Base-by-base conservation (phyloP, 306 rosid genomes). In the Quercus robur region DNA sequence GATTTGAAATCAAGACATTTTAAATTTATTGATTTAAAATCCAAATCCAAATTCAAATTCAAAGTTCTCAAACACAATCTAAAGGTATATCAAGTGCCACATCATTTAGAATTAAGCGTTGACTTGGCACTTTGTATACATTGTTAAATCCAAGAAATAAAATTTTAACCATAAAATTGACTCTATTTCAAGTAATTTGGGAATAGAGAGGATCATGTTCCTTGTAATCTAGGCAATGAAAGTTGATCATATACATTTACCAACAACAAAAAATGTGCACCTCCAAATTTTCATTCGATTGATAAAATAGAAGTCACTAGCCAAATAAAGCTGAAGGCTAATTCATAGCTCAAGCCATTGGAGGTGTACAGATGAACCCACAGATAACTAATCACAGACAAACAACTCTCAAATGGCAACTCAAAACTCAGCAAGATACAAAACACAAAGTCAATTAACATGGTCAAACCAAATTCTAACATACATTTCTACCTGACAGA, bases 391-490 rank as follows among this genome's bases (percentile, higher is more conserved):
- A 76, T 83, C 57, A 80, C 38, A 82, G 71, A 74, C 81, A 77
- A 77, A 74, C 81, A 73, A 70, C 61, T 77, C 17, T 15, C 41
- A 30, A 64, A 13, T 28, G n/a, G 20, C 38, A 30, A 23, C n/a
- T 35, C 18, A 30, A 3, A 64, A 49, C 54, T 49, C 54, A 49
- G 54, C 54, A 49, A 49, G 54, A 10, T 13, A 49, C 3, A 25
- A 78, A 86, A 71, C 80, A 77, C 41, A 58, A 19, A 73, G 55
- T 26, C 51, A 44, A 6, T 35, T 14, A 30, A 51, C 72, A 81
- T 57, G 77, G 73, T 80, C 63, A 73, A 75, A 41, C 73, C 35
- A 54, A 82, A 73, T 49, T 76, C 52, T 68, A 80, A 74, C 71
- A 64, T 64, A 25, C 38, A 19, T 70, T 38, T 73, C 56, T 33